phyloP scores from a whole-genome alignment of 345 rosid genomes.

The Boechera stricta region DNA sequence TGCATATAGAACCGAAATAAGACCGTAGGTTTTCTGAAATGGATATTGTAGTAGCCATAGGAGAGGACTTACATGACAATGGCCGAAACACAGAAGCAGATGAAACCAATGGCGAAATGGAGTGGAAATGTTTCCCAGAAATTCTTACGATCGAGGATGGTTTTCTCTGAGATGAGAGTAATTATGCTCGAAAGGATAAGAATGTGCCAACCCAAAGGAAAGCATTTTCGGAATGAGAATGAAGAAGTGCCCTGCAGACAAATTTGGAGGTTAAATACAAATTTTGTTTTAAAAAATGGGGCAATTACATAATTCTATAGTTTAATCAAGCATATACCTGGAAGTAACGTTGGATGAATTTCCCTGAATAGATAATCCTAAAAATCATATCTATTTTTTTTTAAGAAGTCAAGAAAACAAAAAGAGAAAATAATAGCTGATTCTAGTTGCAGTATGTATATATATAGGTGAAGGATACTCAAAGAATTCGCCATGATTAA shows the following conservation, averaged over 20 bases:
- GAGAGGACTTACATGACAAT: conserved; percentile 61
- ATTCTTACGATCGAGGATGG: conserved; percentile 57
- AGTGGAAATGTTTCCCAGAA: conserved; percentile 61
- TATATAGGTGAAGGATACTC: conserved; percentile 66
- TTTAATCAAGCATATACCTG: conserved; percentile 59
- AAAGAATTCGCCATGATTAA: conserved; percentile 84
- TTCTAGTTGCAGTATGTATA: conserved; percentile 1
- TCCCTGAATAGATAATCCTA: conserved; percentile 78
- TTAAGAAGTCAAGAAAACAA: conserved; percentile 54
- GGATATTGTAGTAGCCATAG: not conserved
- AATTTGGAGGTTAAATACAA: not conserved
- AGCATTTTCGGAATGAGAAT: conserved; percentile 65
- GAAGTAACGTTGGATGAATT: conserved; percentile 74
- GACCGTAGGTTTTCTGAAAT: not conserved
- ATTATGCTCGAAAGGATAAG: conserved; percentile 61
- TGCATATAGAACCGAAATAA: not conserved
- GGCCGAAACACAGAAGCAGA: conserved; percentile 59
- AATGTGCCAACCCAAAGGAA: conserved; percentile 79
- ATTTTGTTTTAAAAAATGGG: not conserved
- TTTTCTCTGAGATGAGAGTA: conserved; percentile 65
- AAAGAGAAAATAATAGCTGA: not conserved
- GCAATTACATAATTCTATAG: not conserved
- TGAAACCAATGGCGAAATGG: conserved; percentile 56
- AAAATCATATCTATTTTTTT: conserved; percentile 65
- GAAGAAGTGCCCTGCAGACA: conserved; percentile 58